A percentile compares a stretch with the other conserved stretches of the same genome.
phyloP scores from a whole-genome alignment of 306 rosid species.

The Prunus salicina region DNA sequence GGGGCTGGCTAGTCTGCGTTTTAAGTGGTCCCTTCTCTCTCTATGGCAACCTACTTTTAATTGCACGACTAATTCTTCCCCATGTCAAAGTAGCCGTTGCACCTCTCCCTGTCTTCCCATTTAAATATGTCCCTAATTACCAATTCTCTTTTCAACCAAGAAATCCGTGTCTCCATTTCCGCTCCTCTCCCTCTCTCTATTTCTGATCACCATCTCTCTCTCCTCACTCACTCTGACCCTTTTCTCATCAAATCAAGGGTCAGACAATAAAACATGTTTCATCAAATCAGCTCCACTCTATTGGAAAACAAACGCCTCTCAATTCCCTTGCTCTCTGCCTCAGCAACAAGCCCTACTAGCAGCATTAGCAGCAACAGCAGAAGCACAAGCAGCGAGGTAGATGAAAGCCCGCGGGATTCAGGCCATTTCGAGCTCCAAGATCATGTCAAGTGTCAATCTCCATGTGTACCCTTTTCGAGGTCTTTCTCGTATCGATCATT shows the following conservation, averaged over 20 bases:
- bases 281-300: conserved; percentile 20
- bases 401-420: conserved; percentile 43
- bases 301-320: conserved; percentile 25
- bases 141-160: conserved; percentile 35
- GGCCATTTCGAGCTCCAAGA: conserved; percentile 26
- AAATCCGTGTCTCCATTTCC: conserved; percentile 20
- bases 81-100: conserved; percentile 63
- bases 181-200: conserved; percentile 11
- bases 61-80: conserved; percentile 10
- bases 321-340: conserved; percentile 39
- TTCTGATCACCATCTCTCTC: background rate
- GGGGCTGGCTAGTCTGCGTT: background rate
- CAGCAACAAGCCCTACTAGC: conserved; percentile 12
- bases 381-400: conserved; percentile 35
- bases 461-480: conserved; percentile 33
- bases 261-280: background rate
- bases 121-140: conserved; percentile 17
- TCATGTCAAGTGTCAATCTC: conserved; percentile 5
- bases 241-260: background rate
- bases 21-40: conserved; percentile 20
- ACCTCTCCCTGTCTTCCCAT: conserved; percentile 22
- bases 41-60: conserved; percentile 12
- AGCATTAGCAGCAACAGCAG: conserved; percentile 23
- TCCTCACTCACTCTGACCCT: background rate
- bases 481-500: conserved; percentile 45